phyloP scores from a whole-genome alignment of 345 rosid genomes.

The Stellera chamaejasme region DNA sequence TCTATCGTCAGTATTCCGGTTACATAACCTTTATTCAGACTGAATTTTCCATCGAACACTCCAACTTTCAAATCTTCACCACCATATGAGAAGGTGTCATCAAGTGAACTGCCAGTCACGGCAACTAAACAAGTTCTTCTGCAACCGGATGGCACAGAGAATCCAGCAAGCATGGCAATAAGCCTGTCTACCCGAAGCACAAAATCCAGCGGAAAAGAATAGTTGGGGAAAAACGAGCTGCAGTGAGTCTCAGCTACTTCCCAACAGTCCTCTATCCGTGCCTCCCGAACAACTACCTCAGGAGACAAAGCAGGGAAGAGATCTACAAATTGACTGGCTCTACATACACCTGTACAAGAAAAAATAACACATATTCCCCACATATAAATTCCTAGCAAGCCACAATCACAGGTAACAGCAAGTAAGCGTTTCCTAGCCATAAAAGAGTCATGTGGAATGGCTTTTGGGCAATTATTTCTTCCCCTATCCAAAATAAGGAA shows the following conservation, averaged over 20 bases:
- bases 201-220: slow-evolving; percentile 78
- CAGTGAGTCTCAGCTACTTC: slow-evolving; percentile 98
- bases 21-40: slow-evolving; percentile 63
- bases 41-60: slow-evolving; percentile 56
- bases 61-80: slow-evolving; percentile 61
- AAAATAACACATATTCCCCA: too few relatives aligned
- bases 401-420: neutral
- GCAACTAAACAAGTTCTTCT: slow-evolving; percentile 77
- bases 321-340: slow-evolving; percentile 76
- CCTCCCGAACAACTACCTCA: slow-evolving; percentile 85
- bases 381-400: too few relatives aligned
- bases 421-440: neutral
- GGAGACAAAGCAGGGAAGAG: slow-evolving; percentile 63
- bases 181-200: slow-evolving; percentile 71
- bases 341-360: slow-evolving; percentile 43
- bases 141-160: slow-evolving; percentile 64
- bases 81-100: slow-evolving; percentile 48
- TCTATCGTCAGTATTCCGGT: slow-evolving; percentile 90
- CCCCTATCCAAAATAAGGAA: neutral
- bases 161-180: slow-evolving; percentile 67
- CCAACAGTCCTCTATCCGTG: slow-evolving; percentile 89
- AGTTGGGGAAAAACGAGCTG: slow-evolving; percentile 80
- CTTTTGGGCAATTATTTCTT: neutral
- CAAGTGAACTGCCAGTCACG: slow-evolving; percentile 49
- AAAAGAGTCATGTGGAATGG: neutral